A percentile compares a stretch with the other conserved stretches of the same genome.
Evolutionary conservation across 2,329 filamentous ascomycete genomes (phyloP).

Genomic region (Colletotrichum cereale): DNA sequence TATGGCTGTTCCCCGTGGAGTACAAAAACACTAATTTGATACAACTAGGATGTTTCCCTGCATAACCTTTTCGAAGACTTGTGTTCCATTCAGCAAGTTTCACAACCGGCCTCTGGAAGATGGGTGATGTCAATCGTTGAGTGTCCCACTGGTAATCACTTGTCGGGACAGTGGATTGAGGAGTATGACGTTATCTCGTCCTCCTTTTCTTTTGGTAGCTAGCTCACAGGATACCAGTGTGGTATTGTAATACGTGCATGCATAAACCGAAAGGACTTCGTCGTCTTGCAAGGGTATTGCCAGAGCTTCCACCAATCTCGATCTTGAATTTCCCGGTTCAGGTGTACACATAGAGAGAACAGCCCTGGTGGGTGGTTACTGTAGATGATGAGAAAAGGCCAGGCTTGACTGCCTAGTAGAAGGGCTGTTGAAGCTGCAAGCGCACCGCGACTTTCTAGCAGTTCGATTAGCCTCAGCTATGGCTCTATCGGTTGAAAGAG

Average conservation of each 20-base stretch:
- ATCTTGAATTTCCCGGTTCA: background rate
- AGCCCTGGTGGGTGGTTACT: background rate
- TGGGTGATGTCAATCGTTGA: background rate
- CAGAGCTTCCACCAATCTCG: background rate
- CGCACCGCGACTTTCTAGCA: background rate
- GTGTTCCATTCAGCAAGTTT: background rate
- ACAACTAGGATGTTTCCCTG: background rate
- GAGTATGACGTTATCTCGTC: no score
- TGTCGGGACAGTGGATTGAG: no score
- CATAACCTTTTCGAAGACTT: background rate
- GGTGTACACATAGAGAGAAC: background rate
- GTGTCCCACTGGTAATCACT: background rate
- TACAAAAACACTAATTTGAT: background rate
- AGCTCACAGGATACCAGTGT: no score
- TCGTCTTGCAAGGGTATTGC: no score
- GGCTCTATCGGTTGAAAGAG: background rate
- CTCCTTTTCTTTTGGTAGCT: no score
- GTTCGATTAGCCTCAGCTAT: background rate
- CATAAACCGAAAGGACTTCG: no score
- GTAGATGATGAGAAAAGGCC: background rate
- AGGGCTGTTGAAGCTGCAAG: background rate
- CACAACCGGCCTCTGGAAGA: background rate
- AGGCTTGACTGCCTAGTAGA: background rate
- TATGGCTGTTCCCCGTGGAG: background rate
- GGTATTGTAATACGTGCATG: no score